phyloP scores from a whole-genome alignment of 805 yeast species.

The Starmerella stigmatis region DNA sequence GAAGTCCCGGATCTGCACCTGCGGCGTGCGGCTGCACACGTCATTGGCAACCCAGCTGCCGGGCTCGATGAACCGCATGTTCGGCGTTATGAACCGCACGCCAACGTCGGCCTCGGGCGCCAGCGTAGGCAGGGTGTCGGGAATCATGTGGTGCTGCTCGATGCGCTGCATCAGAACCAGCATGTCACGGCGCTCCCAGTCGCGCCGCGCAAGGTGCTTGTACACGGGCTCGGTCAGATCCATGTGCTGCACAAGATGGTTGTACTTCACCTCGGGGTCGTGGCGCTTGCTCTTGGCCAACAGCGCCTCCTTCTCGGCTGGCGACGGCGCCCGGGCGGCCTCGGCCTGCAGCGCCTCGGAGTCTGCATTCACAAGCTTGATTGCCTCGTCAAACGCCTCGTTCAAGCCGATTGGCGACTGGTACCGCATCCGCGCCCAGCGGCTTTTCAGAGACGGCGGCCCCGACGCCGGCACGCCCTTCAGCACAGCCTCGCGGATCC shows the following conservation, averaged over 20 bases:
- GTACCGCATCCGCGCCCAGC: slow-evolving; percentile 36
- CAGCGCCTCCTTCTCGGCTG: slow-evolving; percentile 27
- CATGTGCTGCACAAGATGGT: slow-evolving; percentile 39
- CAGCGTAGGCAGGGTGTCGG: slow-evolving; percentile 87
- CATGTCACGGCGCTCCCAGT: slow-evolving; percentile 62
- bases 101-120: slow-evolving; percentile 69
- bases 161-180: slow-evolving; percentile 86
- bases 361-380: slow-evolving; percentile 43
- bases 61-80: slow-evolving; percentile 58
- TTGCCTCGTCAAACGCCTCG: slow-evolving; percentile 62
- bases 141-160: slow-evolving; percentile 74
- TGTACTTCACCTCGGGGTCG: slow-evolving; percentile 80
- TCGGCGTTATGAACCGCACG: slow-evolving; percentile 40
- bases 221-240: slow-evolving; percentile 74
- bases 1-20: slow-evolving; percentile 63
- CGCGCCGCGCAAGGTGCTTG: slow-evolving; percentile 52
- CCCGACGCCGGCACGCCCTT: slow-evolving; percentile 25
- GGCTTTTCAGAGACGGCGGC: slow-evolving; percentile 24
- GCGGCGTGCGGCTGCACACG: slow-evolving; percentile 68
- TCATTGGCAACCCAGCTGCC: slow-evolving; percentile 65
- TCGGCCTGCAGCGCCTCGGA: slow-evolving; percentile 38
- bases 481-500: slow-evolving; percentile 25
- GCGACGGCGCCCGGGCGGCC: slow-evolving; percentile 28
- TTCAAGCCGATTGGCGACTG: slow-evolving; percentile 59
- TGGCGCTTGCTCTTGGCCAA: slow-evolving; percentile 53